These are phyloP conservation scores for Pseudogymnoascus sp. DNA, from an alignment of 2,329 filamentous ascomycete genomes.

Conservation along the genomic window DNA sequence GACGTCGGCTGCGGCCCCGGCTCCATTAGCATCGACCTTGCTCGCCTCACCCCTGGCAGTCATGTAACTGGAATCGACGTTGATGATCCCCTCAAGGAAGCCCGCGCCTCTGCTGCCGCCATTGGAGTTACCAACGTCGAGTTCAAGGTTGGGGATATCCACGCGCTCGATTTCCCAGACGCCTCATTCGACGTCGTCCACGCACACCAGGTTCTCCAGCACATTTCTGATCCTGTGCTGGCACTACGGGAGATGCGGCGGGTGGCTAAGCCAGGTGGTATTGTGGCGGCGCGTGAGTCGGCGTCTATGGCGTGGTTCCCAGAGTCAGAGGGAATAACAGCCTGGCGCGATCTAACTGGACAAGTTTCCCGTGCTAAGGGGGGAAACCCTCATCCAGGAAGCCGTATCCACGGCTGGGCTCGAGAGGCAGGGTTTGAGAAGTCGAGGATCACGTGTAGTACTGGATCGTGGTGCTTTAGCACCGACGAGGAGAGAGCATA, in stretches of 20 bases:
- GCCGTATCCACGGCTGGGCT: slow-evolving; percentile 13
- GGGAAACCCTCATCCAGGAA: slow-evolving; percentile 12
- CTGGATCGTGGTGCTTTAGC: slow-evolving; percentile 14
- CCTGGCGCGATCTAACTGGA: slow-evolving; percentile 10
- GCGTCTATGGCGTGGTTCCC: slow-evolving; percentile 15
- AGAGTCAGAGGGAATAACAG: slow-evolving; percentile 13
- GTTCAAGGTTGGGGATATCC: slow-evolving; percentile 20
- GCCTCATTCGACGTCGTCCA: slow-evolving; percentile 50
- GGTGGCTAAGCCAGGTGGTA: slow-evolving; percentile 42
- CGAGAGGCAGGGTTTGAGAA: slow-evolving; percentile 14
- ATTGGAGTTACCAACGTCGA: slow-evolving; percentile 16
- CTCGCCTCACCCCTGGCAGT: slow-evolving; percentile 33
- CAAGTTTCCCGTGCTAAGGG: slow-evolving; percentile 13
- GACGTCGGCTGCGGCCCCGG: slow-evolving; percentile 42
- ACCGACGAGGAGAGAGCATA: slow-evolving; percentile 10
- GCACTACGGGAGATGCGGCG: slow-evolving; percentile 45
- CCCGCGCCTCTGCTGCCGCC: slow-evolving; percentile 14
- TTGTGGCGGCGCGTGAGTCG: slow-evolving; percentile 38
- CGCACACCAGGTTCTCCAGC: slow-evolving; percentile 48
- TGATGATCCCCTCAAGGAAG: slow-evolving; percentile 14
- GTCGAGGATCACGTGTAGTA: slow-evolving; percentile 10
- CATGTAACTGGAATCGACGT: slow-evolving; percentile 34
- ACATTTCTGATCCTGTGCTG: slow-evolving; percentile 41
- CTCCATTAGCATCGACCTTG: slow-evolving; percentile 38
- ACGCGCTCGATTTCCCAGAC: slow-evolving; percentile 33